Evolutionary conservation across 331 rosid species (phyloP).

Genomic region (Spiraea crenata): DNA sequence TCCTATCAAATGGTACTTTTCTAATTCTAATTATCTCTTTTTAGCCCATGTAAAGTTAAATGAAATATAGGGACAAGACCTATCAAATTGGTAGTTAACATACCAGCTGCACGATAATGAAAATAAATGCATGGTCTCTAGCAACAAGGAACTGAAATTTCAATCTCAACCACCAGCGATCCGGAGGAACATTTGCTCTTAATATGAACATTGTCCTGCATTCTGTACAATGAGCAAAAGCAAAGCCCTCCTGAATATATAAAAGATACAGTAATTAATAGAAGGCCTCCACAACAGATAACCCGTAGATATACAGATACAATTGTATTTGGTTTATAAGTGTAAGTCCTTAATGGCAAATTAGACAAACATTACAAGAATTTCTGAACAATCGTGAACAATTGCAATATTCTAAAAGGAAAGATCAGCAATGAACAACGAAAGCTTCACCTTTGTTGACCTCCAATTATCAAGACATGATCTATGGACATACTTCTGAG

Average conservation of each 20-base stretch:
- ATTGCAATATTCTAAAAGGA: slow-evolving; percentile 10
- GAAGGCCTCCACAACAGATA: slow-evolving; percentile 12
- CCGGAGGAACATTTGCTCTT: slow-evolving; percentile 89
- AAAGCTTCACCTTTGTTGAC: slow-evolving; percentile 73
- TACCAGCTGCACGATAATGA: slow-evolving; percentile 88
- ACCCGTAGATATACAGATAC: neutral
- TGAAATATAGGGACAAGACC: neutral
- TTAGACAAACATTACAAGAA: neutral
- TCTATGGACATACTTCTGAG: slow-evolving; percentile 92
- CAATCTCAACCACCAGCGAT: slow-evolving; percentile 97
- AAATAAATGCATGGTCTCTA: slow-evolving; percentile 95
- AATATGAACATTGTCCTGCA: slow-evolving; percentile 86
- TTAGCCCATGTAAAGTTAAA: neutral
- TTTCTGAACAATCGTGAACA: neutral
- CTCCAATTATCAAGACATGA: slow-evolving; percentile 99
- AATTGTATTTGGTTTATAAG: neutral
- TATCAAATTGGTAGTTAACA: slow-evolving; percentile 19
- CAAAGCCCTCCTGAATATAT: slow-evolving; percentile 83
- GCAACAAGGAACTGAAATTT: slow-evolving; percentile 98
- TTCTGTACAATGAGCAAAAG: slow-evolving; percentile 98
- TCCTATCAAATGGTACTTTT: neutral
- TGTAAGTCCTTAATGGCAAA: neutral
- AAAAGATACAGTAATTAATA: slow-evolving; percentile 24
- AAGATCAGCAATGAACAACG: neutral
- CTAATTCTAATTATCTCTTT: neutral